These are phyloP conservation scores for Tylopilus sp. DNA, from an alignment of 1,284 basidiomycete species.

Conservation along the genomic window DNA sequence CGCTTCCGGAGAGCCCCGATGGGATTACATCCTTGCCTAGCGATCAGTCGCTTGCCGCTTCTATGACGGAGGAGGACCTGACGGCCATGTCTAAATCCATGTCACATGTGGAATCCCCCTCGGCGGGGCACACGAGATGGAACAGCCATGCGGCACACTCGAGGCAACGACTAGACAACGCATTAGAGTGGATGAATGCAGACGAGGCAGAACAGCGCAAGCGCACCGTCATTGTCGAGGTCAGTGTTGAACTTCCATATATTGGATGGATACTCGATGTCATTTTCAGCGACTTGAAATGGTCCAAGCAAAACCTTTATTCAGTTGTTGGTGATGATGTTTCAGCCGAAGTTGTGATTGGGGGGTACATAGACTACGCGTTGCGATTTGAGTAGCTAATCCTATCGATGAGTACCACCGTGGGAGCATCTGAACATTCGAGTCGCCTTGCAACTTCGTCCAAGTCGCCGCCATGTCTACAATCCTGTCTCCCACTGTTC, in stretches of 20 bases:
- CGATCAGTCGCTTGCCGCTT: constrained; percentile 44
- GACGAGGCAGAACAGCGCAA: constrained; percentile 48
- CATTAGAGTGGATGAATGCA: constrained; percentile 64
- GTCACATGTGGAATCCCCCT: constrained; percentile 51
- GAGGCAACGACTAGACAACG: constrained; percentile 37
- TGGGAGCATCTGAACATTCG: not conserved
- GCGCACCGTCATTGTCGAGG: constrained; percentile 67
- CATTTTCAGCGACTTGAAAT: constrained; percentile 62
- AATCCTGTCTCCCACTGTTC: constrained; percentile 37
- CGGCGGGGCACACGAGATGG: constrained; percentile 43
- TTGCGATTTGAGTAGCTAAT: not conserved
- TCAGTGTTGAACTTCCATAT: constrained; percentile 33
- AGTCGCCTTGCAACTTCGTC: not conserved
- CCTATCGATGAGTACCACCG: not conserved
- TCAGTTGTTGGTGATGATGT: constrained; percentile 61
- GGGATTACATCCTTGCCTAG: constrained; percentile 53
- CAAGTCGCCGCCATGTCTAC: not conserved
- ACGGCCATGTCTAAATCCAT: constrained; percentile 71
- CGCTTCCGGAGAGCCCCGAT: constrained; percentile 45
- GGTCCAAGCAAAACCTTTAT: constrained; percentile 61
- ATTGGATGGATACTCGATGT: constrained; percentile 2
- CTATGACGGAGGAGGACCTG: constrained; percentile 67
- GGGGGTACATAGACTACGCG: constrained; percentile 11
- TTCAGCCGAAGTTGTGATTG: not conserved
- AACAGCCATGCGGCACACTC: constrained; percentile 36